Evolutionary conservation across 257 asterid species (phyloP), one percentile per base, ranked within the genome.

Genomic region (Penstemon barbatus): DNA sequence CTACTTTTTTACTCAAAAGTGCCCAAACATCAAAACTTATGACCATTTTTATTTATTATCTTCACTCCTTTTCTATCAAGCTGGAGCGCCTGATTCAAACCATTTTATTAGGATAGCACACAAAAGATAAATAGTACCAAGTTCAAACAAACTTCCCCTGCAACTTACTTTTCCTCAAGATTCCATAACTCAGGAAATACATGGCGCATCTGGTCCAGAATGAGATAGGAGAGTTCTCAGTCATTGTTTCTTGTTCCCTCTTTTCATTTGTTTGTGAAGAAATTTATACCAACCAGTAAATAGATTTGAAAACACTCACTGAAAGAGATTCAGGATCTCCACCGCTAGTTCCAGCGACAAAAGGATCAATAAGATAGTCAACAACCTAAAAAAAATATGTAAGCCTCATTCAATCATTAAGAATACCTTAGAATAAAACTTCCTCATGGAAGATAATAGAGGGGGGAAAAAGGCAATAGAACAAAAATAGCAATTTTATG

Each of bases 321-420:
- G 95, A 90, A 71, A 92, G 97, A 40, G 94, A 90, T 61, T 85
- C 86, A 49, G 98, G 95, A 77, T 92, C 98, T 55, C 96, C 98
- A 13, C 80, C 97, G 63, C 89, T 85, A 48, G 98, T 90, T 73
- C 97, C 98, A 67, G 97, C 96, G 68, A 90, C 93, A 78, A 92
- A 86, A 72, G 98, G 98, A 74, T 92, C 97, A 71, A 92, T 66
- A 25, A 92, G 92, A 82, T 90, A 87, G 76, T 92, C 98, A 69
- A 88, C 98, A 72, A 90, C 96, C 98, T 92, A 75, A 63, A 68
- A 67, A 58, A 48, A 68, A 54, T 6, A 69, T 57, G 69, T 36
- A 61, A 75, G 63, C 63, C 64, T 52, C 68, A 58, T 61, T 40
- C 43, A 65, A 55, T 45, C 51, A 73, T 56, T 55, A 56, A 64